phyloP scores from a whole-genome alignment of 2,329 filamentous ascomycete species.

The Myrmaecium sp. region DNA sequence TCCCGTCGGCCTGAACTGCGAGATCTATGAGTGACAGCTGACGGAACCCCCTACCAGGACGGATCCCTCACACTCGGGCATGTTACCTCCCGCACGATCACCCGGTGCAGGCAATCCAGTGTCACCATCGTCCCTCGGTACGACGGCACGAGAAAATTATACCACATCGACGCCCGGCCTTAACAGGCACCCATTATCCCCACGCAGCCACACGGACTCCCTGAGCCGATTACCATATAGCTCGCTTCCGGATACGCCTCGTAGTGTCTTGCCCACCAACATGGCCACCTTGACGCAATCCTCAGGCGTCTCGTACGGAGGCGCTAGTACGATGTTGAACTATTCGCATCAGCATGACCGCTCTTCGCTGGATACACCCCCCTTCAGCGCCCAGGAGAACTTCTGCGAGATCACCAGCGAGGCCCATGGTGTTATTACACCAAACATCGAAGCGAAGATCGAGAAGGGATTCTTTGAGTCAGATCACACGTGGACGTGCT shows the following conservation, averaged over 20 bases:
- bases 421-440: conserved; percentile 40
- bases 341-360: conserved; percentile 9
- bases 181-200: conserved; percentile 18
- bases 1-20: conserved; percentile 15
- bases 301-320: conserved; percentile 5
- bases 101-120: conserved; percentile 24
- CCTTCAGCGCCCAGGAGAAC: conserved; percentile 29
- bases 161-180: conserved; percentile 22
- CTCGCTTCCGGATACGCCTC: conserved; percentile 11
- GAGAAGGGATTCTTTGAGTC: conserved; percentile 76
- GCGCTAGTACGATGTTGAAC: conserved; percentile 6
- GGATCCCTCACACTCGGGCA: conserved; percentile 30
- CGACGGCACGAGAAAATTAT: conserved; percentile 27
- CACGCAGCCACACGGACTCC: conserved; percentile 16
- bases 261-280: conserved; percentile 16
- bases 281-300: conserved; percentile 11
- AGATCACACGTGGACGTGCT: conserved; percentile 81
- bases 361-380: conserved; percentile 19
- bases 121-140: conserved; percentile 23
- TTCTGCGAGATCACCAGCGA: conserved; percentile 48
- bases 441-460: conserved; percentile 63
- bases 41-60: conserved; percentile 20
- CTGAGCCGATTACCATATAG: conserved; percentile 1
- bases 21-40: conserved; percentile 21
- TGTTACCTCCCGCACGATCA: conserved; percentile 28